Conservation (phyloP, 257 asterid genomes). For the Salvia rosmarinus region DNA sequence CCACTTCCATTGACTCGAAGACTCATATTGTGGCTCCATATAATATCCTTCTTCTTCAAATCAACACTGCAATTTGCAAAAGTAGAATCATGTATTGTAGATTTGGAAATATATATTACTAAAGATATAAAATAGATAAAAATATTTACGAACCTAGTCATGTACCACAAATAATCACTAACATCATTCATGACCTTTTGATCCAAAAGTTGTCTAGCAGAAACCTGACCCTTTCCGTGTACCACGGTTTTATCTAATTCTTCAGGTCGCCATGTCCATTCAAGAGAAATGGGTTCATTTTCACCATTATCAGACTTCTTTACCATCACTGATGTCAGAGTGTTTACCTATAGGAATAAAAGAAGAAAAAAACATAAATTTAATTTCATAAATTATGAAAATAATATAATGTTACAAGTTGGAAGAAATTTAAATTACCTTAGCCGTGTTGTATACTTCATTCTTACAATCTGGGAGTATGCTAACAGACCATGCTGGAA, state of each 20-base stretch:
- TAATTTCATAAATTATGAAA: not conserved
- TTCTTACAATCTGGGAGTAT: constrained; percentile 75
- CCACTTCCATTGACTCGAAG: constrained; percentile 58
- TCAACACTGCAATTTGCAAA: constrained; percentile 38
- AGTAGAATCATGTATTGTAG: no score
- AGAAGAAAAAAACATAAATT: not conserved
- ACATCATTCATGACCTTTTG: constrained; percentile 39
- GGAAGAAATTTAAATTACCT: constrained; percentile 36
- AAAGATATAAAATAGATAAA: not conserved
- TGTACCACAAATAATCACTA: constrained; percentile 82
- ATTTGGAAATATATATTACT: not conserved
- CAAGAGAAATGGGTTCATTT: constrained; percentile 40
- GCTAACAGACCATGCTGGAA: constrained; percentile 91
- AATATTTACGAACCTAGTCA: constrained; percentile 58
- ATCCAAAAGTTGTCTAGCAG: constrained; percentile 28
- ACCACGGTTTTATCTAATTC: constrained; percentile 32
- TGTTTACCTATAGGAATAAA: constrained; percentile 46
- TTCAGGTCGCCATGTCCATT: constrained; percentile 69
- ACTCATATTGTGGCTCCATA: constrained; percentile 53
- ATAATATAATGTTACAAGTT: not conserved
- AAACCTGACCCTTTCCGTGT: constrained; percentile 22
- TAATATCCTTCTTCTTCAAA: constrained; percentile 45
- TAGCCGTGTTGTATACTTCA: constrained; percentile 74
- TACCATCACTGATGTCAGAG: constrained; percentile 59
- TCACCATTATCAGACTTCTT: constrained; percentile 45